These are phyloP conservation scores for Yarrowia yakushimensis DNA, from an alignment of 805 yeast species.

Conservation along the genomic window DNA sequence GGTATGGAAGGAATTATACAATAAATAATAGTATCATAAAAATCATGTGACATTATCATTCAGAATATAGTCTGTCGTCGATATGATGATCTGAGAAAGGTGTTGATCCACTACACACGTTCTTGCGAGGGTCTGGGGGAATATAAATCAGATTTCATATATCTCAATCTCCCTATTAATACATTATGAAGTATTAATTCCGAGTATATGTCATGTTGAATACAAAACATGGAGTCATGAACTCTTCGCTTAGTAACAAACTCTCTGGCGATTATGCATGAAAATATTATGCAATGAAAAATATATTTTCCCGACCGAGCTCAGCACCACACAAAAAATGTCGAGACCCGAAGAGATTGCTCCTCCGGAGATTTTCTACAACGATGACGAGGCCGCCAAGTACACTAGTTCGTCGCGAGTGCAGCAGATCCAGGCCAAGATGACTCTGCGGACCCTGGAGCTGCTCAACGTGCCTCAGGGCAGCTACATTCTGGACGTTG, in stretches of 20 bases:
- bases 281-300: slow-evolving; percentile 1
- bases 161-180: too few relatives aligned
- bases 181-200: too few relatives aligned
- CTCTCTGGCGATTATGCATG: slow-evolving; percentile 7
- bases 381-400: slow-evolving; percentile 83
- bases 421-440: slow-evolving; percentile 96
- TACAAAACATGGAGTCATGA: too few relatives aligned
- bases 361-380: slow-evolving; percentile 93
- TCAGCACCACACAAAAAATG: slow-evolving; percentile 45
- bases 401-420: slow-evolving; percentile 94
- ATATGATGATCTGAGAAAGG: too few relatives aligned
- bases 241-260: not conserved
- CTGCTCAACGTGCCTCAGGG: slow-evolving; percentile 67
- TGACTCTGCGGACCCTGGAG: slow-evolving; percentile 93
- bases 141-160: too few relatives aligned
- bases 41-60: not conserved
- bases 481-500: slow-evolving; percentile 78
- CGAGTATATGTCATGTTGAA: too few relatives aligned
- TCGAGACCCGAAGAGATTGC: slow-evolving; percentile 96
- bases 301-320: not conserved
- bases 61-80: too few relatives aligned
- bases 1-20: too few relatives aligned
- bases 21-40: too few relatives aligned
- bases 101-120: too few relatives aligned
- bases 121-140: too few relatives aligned